These are phyloP conservation scores for Beauveria pseudobassiana DNA, from an alignment of 2,329 filamentous ascomycete species.

Conservation along the genomic window DNA sequence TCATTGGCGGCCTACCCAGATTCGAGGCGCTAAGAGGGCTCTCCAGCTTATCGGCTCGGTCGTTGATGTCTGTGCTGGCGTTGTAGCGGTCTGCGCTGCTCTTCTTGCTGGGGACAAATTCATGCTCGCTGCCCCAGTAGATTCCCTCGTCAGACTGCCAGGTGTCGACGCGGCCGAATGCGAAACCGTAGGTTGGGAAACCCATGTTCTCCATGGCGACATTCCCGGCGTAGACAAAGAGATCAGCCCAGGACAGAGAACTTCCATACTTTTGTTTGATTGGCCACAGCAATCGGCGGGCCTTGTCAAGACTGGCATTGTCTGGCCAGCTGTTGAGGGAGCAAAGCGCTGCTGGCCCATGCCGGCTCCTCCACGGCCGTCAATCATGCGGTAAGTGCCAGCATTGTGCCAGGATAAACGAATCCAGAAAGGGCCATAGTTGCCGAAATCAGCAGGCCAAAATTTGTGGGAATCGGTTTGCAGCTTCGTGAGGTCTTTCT, in stretches of 20 bases:
- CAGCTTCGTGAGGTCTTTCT: conserved; percentile 61
- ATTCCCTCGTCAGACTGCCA: conserved; percentile 70
- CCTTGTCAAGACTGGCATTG: conserved; percentile 73
- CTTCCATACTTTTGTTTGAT: conserved; percentile 80
- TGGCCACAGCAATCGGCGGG: conserved; percentile 69
- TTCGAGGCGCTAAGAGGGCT: conserved; percentile 55
- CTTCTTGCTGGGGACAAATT: conserved; percentile 46
- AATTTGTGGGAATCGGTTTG: conserved; percentile 75
- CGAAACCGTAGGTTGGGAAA: conserved; percentile 65
- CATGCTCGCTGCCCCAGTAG: conserved; percentile 68
- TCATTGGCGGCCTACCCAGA: conserved; percentile 34
- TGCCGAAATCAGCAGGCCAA: conserved; percentile 77
- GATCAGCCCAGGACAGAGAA: conserved; percentile 75
- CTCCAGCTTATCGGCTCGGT: conserved; percentile 42
- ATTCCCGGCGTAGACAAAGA: conserved; percentile 65
- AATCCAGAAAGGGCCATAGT: conserved; percentile 74
- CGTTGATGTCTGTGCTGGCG: conserved; percentile 28
- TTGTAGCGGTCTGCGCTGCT: conserved; percentile 66
- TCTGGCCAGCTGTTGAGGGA: conserved; percentile 77
- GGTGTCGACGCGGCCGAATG: conserved; percentile 62
- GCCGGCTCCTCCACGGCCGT: conserved; percentile 68
- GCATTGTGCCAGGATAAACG: conserved; percentile 77
- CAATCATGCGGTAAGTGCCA: conserved; percentile 64
- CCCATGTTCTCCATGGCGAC: conserved; percentile 75
- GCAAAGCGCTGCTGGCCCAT: conserved; percentile 73